Evolutionary conservation across 106 monocot species (phyloP), one percentile per base, ranked within the genome.

Genomic region (Platanthera zijinensis): DNA sequence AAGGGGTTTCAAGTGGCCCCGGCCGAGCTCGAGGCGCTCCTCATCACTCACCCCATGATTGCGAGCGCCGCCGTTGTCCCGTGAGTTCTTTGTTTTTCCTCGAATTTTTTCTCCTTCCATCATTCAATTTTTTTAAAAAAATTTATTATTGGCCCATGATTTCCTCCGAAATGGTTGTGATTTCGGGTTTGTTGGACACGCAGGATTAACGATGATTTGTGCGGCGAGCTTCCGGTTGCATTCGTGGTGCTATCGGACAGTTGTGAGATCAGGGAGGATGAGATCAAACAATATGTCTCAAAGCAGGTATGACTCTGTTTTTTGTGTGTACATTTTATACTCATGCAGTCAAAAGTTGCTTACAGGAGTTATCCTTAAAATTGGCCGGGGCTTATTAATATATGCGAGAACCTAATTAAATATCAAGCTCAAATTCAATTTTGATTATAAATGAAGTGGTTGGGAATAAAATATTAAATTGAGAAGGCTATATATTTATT

Each of bases 1-100:
- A 95, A 95, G 67, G 89, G 86, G 0, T 89, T 86, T 74, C 89
- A 89, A 82, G 89, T 89, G 6, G 81, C 89, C 10, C 89, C 89
- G 3, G 89, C 89, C 5, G 89, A 89, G 84, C 79, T 89, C 11
- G 89, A 89, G 52, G 81, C 86, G 0, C 46, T 89, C 77, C 89
- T 89, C 52, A 83, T 86, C 15, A 21, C 83, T 15, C 83, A 86
- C 72, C 79, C 86, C 62, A 22, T 51, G 10, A 84, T 89, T 45
- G 69, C 68, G 10, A 78, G 78, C 68, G 86, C 86, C 22, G 89
- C 81, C 8, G 89, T 89, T 6, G 84, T 89, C 61, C 49, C 81
- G 89, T 89, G 80, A 86, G 81, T 5, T 48, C 61, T 47, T 69
- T 46, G 39, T 39, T 39, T 13, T 69, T 46, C 15, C 13, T 14